phyloP scores from a whole-genome alignment of 2,329 filamentous ascomycete genomes.

The Chaetomiaceae sp. region DNA sequence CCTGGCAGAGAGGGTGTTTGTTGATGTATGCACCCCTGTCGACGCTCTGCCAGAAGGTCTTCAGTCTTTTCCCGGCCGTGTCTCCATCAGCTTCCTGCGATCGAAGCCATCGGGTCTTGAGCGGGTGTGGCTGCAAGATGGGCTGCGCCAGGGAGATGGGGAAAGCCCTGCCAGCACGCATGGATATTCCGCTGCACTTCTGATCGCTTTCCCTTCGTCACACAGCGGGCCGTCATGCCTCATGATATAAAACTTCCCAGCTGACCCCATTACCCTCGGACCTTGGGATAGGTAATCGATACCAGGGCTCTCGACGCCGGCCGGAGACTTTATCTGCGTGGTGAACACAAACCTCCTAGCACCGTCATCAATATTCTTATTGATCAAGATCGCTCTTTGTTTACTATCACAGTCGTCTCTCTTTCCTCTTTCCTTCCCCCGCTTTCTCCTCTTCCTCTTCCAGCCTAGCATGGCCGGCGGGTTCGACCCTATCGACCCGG shows the following conservation, averaged over 20 bases:
- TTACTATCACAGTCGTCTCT: neutral
- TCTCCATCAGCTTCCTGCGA: neutral
- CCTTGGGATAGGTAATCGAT: neutral
- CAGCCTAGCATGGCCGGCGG: constrained; percentile 33
- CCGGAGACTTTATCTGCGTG: neutral
- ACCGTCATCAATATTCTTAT: constrained; percentile 1
- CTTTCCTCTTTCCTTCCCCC: neutral
- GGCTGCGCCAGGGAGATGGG: constrained; percentile 5
- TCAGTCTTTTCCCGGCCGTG: neutral
- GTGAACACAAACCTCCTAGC: constrained; percentile 10
- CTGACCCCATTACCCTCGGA: constrained; percentile 1
- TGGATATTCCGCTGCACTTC: neutral
- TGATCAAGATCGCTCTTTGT: neutral
- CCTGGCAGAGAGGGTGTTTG: neutral
- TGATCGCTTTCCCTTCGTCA: neutral
- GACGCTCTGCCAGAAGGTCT: neutral
- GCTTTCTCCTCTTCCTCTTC: neutral
- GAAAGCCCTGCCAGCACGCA: neutral
- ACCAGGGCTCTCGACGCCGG: constrained; percentile 6
- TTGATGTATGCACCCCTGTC: neutral
- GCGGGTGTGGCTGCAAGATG: neutral
- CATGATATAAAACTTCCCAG: constrained; percentile 13
- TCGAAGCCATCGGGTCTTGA: neutral
- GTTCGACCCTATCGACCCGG: constrained; percentile 31
- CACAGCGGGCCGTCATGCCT: neutral